Percentiles rank a stretch among this genome's conserved stretches.
Conservation (phyloP, 305 asterid genomes). For the Solanum aculeatissimum region DNA sequence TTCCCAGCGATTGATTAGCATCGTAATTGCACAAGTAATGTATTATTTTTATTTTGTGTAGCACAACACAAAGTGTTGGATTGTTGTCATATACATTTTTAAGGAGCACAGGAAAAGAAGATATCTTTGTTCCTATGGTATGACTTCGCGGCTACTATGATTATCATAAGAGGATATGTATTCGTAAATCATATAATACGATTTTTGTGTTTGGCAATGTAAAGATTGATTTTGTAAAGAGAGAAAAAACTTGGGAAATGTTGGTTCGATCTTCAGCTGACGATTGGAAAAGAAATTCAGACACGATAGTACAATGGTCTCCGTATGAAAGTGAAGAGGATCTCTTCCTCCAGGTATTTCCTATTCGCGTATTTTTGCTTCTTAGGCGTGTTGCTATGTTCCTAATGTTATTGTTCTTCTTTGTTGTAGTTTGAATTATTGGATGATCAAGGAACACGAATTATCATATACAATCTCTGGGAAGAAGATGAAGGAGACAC, state of each 20-base stretch:
- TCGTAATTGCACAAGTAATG: background rate
- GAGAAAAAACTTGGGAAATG: constrained; percentile 34
- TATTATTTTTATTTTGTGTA: constrained; percentile 8
- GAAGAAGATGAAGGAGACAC: constrained; percentile 53
- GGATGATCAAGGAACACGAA: constrained; percentile 56
- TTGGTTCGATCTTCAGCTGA: constrained; percentile 28
- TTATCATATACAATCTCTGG: constrained; percentile 73
- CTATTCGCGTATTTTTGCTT: background rate
- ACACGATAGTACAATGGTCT: constrained; percentile 53
- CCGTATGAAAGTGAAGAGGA: constrained; percentile 51
- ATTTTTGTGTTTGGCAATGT: background rate
- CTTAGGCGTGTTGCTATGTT: background rate
- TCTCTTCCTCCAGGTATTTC: constrained; percentile 51
- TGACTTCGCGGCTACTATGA: background rate
- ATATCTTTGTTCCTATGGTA: constrained; percentile 79
- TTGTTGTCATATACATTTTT: constrained; percentile 57
- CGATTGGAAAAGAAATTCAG: constrained; percentile 47
- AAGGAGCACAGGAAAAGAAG: constrained; percentile 58
- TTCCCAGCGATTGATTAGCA: background rate
- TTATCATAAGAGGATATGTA: background rate
- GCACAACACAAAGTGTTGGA: constrained; percentile 61
- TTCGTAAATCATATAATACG: background rate
- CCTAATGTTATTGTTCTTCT: background rate
- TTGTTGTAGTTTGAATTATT: constrained; percentile 14
- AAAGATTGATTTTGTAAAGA: constrained; percentile 56